Evolutionary conservation across 345 rosid genomes (phyloP).

Genomic region (Eucalyptus melliodora): DNA sequence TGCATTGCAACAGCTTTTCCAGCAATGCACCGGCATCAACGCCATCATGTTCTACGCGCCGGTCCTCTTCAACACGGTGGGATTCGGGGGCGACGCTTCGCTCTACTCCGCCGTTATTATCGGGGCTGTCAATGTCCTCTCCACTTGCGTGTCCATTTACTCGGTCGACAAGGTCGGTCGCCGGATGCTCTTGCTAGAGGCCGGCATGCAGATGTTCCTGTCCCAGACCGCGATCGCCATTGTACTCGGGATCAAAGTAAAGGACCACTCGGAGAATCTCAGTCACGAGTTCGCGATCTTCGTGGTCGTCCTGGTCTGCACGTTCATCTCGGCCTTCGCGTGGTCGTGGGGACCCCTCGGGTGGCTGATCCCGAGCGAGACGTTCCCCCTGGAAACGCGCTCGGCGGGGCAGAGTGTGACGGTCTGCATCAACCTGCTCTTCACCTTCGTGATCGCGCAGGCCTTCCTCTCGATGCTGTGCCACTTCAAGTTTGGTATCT

Average conservation of each 20-base stretch:
- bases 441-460: conserved; percentile 88
- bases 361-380: conserved; percentile 93
- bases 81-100: conserved; percentile 65
- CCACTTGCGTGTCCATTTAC: conserved; percentile 75
- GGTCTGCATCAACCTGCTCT: conserved; percentile 74
- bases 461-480: conserved; percentile 96
- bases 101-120: conserved; percentile 91
- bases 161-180: conserved; percentile 88
- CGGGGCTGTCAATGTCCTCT: conserved; percentile 82
- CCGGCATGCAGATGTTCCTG: conserved; percentile 84
- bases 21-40: conserved; percentile 90
- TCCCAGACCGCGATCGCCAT: conserved; percentile 66
- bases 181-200: conserved; percentile 60
- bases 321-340: conserved; percentile 81
- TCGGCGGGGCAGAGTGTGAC: conserved; percentile 97
- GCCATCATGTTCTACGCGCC: conserved; percentile 99
- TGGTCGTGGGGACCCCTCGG: conserved; percentile 99
- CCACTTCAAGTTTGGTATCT: conserved; percentile 83
- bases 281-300: conserved; percentile 26
- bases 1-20: conserved; percentile 50
- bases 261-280: conserved; percentile 46
- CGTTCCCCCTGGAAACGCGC: conserved; percentile 85
- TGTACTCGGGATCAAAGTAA: conserved; percentile 69
- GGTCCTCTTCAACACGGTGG: conserved; percentile 72
- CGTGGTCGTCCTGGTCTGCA: conserved; percentile 72